phyloP scores from a whole-genome alignment of 2,329 filamentous ascomycete species.

The Trichoderma sp. region DNA sequence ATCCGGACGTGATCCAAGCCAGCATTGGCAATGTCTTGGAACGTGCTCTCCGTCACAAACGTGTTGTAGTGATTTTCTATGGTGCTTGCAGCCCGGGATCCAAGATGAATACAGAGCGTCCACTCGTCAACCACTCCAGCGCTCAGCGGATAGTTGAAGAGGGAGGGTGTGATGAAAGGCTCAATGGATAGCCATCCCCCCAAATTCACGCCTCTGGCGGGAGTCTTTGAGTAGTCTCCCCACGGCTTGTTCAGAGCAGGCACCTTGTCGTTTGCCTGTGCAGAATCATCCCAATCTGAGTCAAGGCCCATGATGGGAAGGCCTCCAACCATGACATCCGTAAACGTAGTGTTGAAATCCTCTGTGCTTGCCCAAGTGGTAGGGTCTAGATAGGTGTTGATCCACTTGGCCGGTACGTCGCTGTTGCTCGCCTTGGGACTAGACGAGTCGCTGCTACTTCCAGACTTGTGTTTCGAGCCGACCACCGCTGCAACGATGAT shows the following conservation, averaged over 20 bases:
- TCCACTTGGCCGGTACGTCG: conserved; percentile 65
- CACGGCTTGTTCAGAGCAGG: conserved; percentile 75
- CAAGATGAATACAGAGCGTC: conserved; percentile 73
- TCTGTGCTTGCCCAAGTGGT: conserved; percentile 88
- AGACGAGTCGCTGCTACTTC: conserved; percentile 33
- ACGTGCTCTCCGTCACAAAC: conserved; percentile 83
- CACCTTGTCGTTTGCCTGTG: conserved; percentile 75
- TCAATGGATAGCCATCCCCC: conserved; percentile 94
- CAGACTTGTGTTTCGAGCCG: conserved; percentile 54
- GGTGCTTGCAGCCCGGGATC: conserved; percentile 62
- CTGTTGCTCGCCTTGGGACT: conserved; percentile 45
- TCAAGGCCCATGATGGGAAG: conserved; percentile 91
- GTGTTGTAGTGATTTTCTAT: conserved; percentile 91
- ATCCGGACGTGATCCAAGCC: conserved; percentile 97
- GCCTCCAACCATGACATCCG: conserved; percentile 77
- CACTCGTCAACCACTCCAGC: conserved; percentile 83
- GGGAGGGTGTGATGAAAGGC: conserved; percentile 91
- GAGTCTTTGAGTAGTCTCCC: conserved; percentile 72
- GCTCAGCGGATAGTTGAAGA: conserved; percentile 70
- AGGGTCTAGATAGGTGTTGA: conserved; percentile 80
- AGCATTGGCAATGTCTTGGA: conserved; percentile 79
- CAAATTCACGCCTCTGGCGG: conserved; percentile 87
- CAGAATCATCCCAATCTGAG: conserved; percentile 81
- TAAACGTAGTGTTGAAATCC: conserved; percentile 95
- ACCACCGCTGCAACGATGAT: conserved; percentile 68